Base-by-base conservation (phyloP, 441 rosid genomes). In the Mallotus repandus region DNA sequence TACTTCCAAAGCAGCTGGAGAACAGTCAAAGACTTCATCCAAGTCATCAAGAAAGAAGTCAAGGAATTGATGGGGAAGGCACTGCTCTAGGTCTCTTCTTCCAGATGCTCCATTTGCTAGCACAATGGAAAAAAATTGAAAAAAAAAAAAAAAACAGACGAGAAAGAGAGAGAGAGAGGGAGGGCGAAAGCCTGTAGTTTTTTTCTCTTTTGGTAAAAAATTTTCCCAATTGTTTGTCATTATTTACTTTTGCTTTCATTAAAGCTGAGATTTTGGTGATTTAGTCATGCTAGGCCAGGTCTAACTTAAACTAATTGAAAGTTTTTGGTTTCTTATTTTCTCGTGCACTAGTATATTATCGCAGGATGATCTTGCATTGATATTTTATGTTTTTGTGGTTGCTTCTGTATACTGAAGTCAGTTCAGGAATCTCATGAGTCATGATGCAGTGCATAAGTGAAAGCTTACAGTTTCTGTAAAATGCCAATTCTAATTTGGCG, bases 21-120 rank as follows among this genome's bases (percentile, higher is more conserved):
- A 84, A 62, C 84, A 80, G 56, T 71, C 95, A 62, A 84, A 83
- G 79, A 78, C 85, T 68, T 81, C 89, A 15, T 84, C 91, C 45
- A 87, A 88, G 84, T 87, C 90, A n/a, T 86, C 90, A 14, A 88
- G 88, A 79, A 90, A 90, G 83, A 90, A 90, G 78, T 90, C 91
- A 0, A 88, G 91, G 77, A 86, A 83, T 32, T 87, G 72, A 81
- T 18, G 7, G 8, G 45, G 50, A 70, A 68, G 63, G 63, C 63
- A 45, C 32, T 22, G 49, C 45, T 25, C 16, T 61, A 53, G 35
- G 18, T 38, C 71, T 41, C 68, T 9, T 19, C 35, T 8, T 9
- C 13, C 16, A 70, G 49, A 22, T 50, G 18, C 43, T 15, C 25
- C 18, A 22, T 50, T 61, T 46, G 18, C 22, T 65, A 59, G 16